These are phyloP conservation scores for Solanum bukasovii DNA, from an alignment of 257 asterid species.

Conservation along the genomic window DNA sequence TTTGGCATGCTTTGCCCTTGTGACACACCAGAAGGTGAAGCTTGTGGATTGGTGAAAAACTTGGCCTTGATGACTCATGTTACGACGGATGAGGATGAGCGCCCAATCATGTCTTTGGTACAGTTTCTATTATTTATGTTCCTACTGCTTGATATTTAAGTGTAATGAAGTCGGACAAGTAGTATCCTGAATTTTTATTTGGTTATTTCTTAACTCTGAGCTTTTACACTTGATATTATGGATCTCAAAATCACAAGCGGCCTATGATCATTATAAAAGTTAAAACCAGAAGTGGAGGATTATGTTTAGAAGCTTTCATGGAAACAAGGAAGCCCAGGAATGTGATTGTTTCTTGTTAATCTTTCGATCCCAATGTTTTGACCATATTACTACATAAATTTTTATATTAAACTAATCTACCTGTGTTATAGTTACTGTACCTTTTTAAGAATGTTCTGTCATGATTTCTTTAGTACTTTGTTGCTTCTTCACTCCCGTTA, in stretches of 20 bases:
- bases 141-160: background rate
- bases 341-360: background rate
- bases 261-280: background rate
- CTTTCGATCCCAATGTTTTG: background rate
- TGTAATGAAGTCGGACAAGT: background rate
- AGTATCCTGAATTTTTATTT: background rate
- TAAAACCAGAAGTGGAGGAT: background rate
- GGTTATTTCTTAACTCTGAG: background rate
- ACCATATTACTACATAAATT: background rate
- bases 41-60: conserved; percentile 96
- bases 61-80: conserved; percentile 98
- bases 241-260: background rate
- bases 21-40: conserved; percentile 99
- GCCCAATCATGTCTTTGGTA: conserved; percentile 83
- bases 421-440: background rate
- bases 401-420: background rate
- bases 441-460: background rate
- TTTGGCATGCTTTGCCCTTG: conserved; percentile 99
- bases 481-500: background rate
- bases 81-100: conserved; percentile 90
- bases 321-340: background rate
- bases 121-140: conserved; percentile 2
- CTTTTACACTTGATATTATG: background rate
- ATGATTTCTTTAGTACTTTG: background rate
- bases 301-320: background rate